Conservation (phyloP, 2,329 filamentous ascomycete species). For the Botrytis deweyae region DNA sequence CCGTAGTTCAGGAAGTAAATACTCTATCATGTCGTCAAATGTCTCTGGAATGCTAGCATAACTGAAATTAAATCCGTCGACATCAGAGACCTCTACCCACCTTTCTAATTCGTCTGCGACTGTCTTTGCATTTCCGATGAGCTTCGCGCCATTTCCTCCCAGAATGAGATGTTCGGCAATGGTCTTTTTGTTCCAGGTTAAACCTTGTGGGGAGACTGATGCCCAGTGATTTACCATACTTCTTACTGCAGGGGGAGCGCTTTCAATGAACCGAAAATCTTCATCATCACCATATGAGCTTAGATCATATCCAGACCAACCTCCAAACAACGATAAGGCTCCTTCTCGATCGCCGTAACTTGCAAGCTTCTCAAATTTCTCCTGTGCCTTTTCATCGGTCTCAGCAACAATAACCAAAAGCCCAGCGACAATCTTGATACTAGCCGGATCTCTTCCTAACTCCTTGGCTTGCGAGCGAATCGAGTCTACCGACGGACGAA, state of each 20-base stretch:
- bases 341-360: conserved; percentile 64
- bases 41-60: conserved; percentile 56
- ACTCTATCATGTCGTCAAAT: conserved; percentile 66
- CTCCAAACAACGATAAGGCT: conserved; percentile 68
- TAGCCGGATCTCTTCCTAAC: conserved; percentile 55
- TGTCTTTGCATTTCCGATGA: conserved; percentile 32
- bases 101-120: conserved; percentile 34
- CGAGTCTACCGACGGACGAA: conserved; percentile 61
- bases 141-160: conserved; percentile 32
- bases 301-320: conserved; percentile 71
- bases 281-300: conserved; percentile 60
- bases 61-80: conserved; percentile 36
- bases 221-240: conserved; percentile 52
- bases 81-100: conserved; percentile 33
- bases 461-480: conserved; percentile 53
- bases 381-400: conserved; percentile 64
- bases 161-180: conserved; percentile 35
- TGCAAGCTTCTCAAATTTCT: conserved; percentile 61
- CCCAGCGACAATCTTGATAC: conserved; percentile 67
- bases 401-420: conserved; percentile 63
- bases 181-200: conserved; percentile 42
- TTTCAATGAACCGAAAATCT: conserved; percentile 56
- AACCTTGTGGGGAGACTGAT: conserved; percentile 38
- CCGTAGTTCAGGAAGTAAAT: conserved; percentile 63
- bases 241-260: conserved; percentile 46